Conservation (phyloP, 2,329 filamentous ascomycete genomes). For the Emmonsiellopsis sp. region DNA sequence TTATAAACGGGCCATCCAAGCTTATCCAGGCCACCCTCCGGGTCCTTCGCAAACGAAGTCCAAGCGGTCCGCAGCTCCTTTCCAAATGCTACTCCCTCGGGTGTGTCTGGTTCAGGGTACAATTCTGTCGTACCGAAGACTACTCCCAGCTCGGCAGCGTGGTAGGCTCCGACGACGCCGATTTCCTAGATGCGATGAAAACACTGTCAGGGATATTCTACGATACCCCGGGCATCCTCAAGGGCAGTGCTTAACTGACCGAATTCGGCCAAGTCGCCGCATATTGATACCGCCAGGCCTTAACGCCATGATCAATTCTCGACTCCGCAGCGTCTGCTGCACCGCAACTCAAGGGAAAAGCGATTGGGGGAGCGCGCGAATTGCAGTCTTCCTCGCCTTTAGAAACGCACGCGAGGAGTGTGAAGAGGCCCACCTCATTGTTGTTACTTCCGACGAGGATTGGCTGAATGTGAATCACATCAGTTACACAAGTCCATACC, state of each 20-base stretch:
- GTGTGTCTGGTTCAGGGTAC: background rate
- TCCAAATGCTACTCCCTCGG: background rate
- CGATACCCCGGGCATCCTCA: background rate
- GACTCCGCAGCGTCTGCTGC: background rate
- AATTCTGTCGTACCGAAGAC: background rate
- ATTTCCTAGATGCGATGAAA: background rate
- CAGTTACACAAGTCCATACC: background rate
- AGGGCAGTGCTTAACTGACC: background rate
- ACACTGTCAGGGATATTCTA: background rate
- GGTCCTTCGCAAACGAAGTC: background rate
- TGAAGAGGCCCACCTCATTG: background rate
- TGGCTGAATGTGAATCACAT: background rate
- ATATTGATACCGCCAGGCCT: background rate
- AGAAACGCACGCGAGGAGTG: background rate
- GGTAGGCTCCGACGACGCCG: background rate
- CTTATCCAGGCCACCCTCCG: background rate
- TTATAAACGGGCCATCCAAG: background rate
- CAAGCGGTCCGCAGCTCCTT: background rate
- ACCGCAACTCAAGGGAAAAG: constrained; percentile 1
- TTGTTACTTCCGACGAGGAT: background rate
- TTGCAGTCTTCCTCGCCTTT: background rate
- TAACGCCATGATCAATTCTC: background rate
- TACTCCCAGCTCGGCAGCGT: background rate
- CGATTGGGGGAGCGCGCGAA: background rate
- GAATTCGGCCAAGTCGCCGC: background rate